Conservation (phyloP, 306 rosid genomes). For the Cucurbita moschata region DNA sequence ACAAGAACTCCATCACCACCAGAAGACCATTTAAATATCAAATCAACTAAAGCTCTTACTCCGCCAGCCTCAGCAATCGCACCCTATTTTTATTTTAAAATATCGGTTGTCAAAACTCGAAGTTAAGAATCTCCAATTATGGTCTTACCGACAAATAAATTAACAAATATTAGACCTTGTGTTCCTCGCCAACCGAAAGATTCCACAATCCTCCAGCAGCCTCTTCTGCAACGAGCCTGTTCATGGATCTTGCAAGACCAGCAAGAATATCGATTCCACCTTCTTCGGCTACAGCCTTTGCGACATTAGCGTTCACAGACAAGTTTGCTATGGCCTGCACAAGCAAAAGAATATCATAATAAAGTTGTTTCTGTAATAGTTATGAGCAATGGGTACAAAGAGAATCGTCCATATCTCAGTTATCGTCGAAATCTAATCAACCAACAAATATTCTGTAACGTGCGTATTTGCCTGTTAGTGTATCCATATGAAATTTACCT, state of each 20-base stretch:
- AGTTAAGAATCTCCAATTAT: slow-evolving; percentile 8
- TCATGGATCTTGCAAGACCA: slow-evolving; percentile 94
- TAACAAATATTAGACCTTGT: slow-evolving; percentile 49
- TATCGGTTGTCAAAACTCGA: slow-evolving; percentile 11
- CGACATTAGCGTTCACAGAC: slow-evolving; percentile 90
- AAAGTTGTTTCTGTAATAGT: not conserved
- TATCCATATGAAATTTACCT: slow-evolving; percentile 31
- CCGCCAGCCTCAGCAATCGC: slow-evolving; percentile 99
- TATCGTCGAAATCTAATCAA: not conserved
- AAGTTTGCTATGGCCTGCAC: slow-evolving; percentile 91
- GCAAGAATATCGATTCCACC: slow-evolving; percentile 95
- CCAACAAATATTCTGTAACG: not conserved
- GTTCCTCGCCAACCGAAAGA: slow-evolving; percentile 99
- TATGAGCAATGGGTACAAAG: not conserved
- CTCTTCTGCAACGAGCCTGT: slow-evolving; percentile 95
- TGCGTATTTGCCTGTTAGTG: not conserved
- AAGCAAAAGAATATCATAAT: not conserved
- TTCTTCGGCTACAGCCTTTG: slow-evolving; percentile 98
- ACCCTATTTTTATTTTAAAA: slow-evolving; percentile 36
- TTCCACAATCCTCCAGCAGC: slow-evolving; percentile 99
- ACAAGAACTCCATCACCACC: slow-evolving; percentile 98
- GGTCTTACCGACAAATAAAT: not conserved
- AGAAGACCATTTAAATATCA: slow-evolving; percentile 94
- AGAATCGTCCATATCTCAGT: not conserved
- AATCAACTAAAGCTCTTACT: slow-evolving; percentile 89